These are phyloP conservation scores for Plenodomus lindquistii DNA, from an alignment of 2,329 filamentous ascomycete species.

Conservation along the genomic window DNA sequence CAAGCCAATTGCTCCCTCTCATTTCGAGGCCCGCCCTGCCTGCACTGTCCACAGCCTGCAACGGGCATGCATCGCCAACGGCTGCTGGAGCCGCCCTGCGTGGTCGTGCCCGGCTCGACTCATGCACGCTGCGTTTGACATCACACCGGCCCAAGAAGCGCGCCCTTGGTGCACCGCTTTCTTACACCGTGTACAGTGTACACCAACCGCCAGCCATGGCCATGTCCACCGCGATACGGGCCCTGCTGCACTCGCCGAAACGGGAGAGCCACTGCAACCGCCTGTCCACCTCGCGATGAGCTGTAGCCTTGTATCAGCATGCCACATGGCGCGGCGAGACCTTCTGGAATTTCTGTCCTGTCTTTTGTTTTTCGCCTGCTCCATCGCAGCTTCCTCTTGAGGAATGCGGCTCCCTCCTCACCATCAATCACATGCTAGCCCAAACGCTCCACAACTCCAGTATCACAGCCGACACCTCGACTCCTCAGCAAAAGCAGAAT, in stretches of 20 bases:
- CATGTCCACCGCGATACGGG: too few relatives aligned
- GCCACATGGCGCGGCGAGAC: neutral
- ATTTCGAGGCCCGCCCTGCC: slow-evolving; percentile 4
- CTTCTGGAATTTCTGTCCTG: neutral
- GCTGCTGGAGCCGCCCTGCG: slow-evolving; percentile 5
- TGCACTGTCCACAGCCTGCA: slow-evolving; percentile 8
- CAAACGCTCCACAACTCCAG: neutral
- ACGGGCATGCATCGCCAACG: slow-evolving; percentile 7
- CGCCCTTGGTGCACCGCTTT: slow-evolving; percentile 4
- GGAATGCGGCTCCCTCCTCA: slow-evolving; percentile 12
- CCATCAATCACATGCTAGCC: slow-evolving; percentile 8
- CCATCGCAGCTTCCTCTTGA: slow-evolving; percentile 8
- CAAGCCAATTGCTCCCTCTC: neutral
- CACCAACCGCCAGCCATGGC: neutral
- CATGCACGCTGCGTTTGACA: slow-evolving; percentile 12
- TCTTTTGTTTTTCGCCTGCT: slow-evolving; percentile 3
- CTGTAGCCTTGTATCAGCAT: too few relatives aligned
- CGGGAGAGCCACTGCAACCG: neutral
- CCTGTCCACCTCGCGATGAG: neutral
- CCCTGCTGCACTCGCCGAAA: too few relatives aligned
- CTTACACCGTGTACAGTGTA: too few relatives aligned
- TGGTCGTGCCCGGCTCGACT: slow-evolving; percentile 4
- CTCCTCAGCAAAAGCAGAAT: slow-evolving; percentile 5
- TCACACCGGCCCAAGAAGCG: slow-evolving; percentile 1
- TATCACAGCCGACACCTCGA: slow-evolving; percentile 5